Evolutionary conservation across 2,329 filamentous ascomycete genomes (phyloP), one percentile per base, ranked within the genome.

Genomic region (Trichoderma sp.): DNA sequence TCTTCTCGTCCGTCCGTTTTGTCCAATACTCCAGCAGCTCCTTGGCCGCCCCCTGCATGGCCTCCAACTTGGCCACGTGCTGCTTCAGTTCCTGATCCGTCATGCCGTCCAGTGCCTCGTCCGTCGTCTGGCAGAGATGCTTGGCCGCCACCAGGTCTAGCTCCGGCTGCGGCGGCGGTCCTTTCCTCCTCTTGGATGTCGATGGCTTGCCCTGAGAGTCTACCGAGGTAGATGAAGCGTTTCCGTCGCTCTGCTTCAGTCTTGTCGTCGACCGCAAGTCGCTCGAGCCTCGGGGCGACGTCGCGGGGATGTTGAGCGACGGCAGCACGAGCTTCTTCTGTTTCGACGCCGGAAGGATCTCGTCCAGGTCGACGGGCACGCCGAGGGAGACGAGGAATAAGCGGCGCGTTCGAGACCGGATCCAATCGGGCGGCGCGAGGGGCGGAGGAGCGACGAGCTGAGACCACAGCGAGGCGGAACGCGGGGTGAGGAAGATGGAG

Each of bases 291-390:
- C 85, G 80, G 41, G 81, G 83, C 28, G 80, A 89, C 60, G 76
- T 82, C 67, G 77, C 83, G 57, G 78, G 83, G 41, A 93, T 87
- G 39, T 92, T 96, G 19, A 95, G 88, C 6, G 93, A 97, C 0
- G 95, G 95, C 1, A 99, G 84, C 5, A 99, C 85, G 19, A 99
- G 88, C 75, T 98, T 98, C 84, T 98, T 98, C 76, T 99, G 95
- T 78, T 98, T 98, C 14, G 92, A 96, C 0, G 94, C 93, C 0
- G 95, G 95, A 7, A 99, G 85, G 63, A 99, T 98, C 79, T 99
- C 95, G 77, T 99, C 95, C 0, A 99, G 84, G 72, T 99, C 95
- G 51, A 99, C 92, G 1, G 95, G 95, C 0, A 99, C 95, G 19
- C 95, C 95, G 0, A 99, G 86, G 1, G 93, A 97, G 62, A 99